Conservation (phyloP, 768 basidiomycete genomes). For the Agrocybe praecox region DNA sequence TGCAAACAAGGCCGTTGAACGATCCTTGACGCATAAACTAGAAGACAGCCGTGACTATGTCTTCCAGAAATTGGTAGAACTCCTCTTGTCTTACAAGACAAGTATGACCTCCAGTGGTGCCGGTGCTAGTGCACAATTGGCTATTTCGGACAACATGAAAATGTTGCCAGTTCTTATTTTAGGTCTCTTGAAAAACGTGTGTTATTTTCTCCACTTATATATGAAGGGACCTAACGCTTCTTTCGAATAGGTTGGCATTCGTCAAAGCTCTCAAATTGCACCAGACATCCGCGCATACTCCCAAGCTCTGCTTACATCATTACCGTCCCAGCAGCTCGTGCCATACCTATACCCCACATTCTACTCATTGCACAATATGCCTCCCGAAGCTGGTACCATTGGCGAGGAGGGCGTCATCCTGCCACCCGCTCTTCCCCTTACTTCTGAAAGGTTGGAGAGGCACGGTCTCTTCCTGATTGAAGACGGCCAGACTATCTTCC, state of each 20-base stretch:
- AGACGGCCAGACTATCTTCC: constrained; percentile 96
- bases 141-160: constrained; percentile 92
- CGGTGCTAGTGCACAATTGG: constrained; percentile 92
- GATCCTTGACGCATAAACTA: constrained; percentile 79
- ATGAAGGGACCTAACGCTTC: neutral
- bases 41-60: constrained; percentile 90
- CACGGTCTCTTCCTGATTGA: constrained; percentile 97
- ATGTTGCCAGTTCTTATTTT: constrained; percentile 90
- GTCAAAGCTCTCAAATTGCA: constrained; percentile 96
- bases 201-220: constrained; percentile 20
- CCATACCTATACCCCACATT: constrained; percentile 96
- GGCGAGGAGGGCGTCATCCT: constrained; percentile 88
- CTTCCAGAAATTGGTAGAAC: constrained; percentile 81
- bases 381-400: constrained; percentile 89
- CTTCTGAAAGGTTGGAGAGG: constrained; percentile 92
- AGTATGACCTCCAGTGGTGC: constrained; percentile 95
- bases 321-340: constrained; percentile 89
- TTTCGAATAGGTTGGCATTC: constrained; percentile 74
- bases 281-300: constrained; percentile 96
- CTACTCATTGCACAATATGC: constrained; percentile 97
- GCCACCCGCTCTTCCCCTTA: constrained; percentile 86
- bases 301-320: constrained; percentile 85
- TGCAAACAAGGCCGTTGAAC: constrained; percentile 93
- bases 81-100: constrained; percentile 87
- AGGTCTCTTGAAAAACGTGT: constrained; percentile 91